Percentiles rank a stretch among this genome's conserved stretches.
Conservation (phyloP, 2,329 filamentous ascomycete genomes). For the Microcyclosporella mali region DNA sequence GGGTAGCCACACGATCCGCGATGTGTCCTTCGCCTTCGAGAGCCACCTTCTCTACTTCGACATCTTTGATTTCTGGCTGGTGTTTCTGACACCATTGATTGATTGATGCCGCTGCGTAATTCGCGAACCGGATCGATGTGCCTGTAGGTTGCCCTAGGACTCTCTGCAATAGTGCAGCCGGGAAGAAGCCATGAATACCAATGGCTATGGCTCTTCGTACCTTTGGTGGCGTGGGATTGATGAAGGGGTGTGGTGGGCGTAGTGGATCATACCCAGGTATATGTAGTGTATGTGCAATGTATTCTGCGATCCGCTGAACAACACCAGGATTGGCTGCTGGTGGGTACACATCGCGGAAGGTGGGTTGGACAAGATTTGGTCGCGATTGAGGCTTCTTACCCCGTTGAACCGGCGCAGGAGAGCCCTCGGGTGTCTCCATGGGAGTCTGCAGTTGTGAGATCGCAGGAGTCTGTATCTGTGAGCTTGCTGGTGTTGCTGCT, state of each 20-base stretch:
- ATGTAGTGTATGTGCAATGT: slow-evolving; percentile 30
- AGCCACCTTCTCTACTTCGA: slow-evolving; percentile 88
- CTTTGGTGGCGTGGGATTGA: slow-evolving; percentile 58
- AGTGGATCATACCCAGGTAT: slow-evolving; percentile 23
- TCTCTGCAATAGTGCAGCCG: slow-evolving; percentile 75
- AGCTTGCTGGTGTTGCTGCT: slow-evolving; percentile 18
- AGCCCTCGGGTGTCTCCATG: slow-evolving; percentile 26
- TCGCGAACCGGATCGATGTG: slow-evolving; percentile 89
- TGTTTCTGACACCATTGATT: slow-evolving; percentile 68
- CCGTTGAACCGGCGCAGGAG: slow-evolving; percentile 22
- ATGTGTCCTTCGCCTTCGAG: slow-evolving; percentile 94
- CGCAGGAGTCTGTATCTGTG: slow-evolving; percentile 19
- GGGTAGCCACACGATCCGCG: slow-evolving; percentile 75
- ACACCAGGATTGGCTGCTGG: slow-evolving; percentile 40
- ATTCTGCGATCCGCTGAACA: slow-evolving; percentile 36
- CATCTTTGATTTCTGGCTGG: slow-evolving; percentile 56
- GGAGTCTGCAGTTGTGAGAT: slow-evolving; percentile 18
- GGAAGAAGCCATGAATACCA: slow-evolving; percentile 90
- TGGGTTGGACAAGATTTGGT: slow-evolving; percentile 62
- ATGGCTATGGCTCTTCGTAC: slow-evolving; percentile 86
- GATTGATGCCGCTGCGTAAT: slow-evolving; percentile 77
- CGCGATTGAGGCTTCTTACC: slow-evolving; percentile 28
- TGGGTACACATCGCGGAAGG: slow-evolving; percentile 62
- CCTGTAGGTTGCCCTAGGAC: slow-evolving; percentile 93
- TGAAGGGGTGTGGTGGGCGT: slow-evolving; percentile 59